Percentiles rank a stretch among this genome's conserved stretches.
Conservation (phyloP, 306 rosid species). For the Inga leiocalycina region DNA sequence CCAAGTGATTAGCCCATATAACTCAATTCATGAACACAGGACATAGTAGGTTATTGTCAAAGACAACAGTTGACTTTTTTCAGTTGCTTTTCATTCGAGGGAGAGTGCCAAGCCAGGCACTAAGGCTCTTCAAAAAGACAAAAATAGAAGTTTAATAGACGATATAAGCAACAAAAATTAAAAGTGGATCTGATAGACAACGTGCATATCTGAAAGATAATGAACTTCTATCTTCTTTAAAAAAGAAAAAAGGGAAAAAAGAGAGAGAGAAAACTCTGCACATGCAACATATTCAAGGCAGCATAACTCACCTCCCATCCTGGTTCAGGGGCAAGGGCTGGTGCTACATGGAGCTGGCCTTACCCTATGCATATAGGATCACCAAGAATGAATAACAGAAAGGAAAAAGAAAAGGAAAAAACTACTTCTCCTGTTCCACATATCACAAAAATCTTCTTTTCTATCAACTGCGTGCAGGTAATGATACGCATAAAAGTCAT, state of each 20-base stretch:
- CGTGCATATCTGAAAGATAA: neutral
- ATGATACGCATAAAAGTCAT: neutral
- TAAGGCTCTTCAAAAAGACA: neutral
- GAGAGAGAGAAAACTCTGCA: neutral
- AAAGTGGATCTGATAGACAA: neutral
- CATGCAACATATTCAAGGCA: constrained; percentile 15
- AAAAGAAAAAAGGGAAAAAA: neutral
- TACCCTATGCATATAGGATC: constrained; percentile 58
- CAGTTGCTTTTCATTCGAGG: neutral
- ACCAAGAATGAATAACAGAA: constrained; percentile 4
- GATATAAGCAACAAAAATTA: neutral
- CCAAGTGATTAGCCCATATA: constrained; percentile 6
- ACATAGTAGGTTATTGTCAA: constrained; percentile 4
- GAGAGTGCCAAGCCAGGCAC: neutral
- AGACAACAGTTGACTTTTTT: neutral
- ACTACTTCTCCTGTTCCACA: neutral
- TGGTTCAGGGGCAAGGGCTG: constrained; percentile 84
- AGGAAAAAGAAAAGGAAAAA: neutral
- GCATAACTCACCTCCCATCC: constrained; percentile 86
- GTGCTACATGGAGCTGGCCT: constrained; percentile 95
- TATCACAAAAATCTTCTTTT: neutral
- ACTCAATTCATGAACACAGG: neutral
- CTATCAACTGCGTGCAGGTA: neutral
- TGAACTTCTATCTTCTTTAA: neutral
- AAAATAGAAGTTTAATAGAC: neutral